Evolutionary conservation across 2,329 filamentous ascomycete species (phyloP).

Genomic region (Sporothrix protearum): DNA sequence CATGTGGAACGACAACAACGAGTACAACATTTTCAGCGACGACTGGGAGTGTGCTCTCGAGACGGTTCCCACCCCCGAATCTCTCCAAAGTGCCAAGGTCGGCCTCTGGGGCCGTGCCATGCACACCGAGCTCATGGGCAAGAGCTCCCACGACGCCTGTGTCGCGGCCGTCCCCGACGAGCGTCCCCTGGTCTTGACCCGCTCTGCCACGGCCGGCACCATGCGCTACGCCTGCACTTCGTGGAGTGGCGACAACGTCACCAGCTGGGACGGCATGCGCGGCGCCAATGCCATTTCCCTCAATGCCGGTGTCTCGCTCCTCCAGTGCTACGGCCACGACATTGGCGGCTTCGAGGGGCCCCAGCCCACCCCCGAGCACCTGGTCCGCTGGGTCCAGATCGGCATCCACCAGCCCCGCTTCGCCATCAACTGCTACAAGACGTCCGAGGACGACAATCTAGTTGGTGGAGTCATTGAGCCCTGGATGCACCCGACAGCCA

Average conservation of each 20-base stretch:
- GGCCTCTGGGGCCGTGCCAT: slow-evolving; percentile 67
- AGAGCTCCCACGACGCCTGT: slow-evolving; percentile 66
- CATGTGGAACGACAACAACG: slow-evolving; percentile 79
- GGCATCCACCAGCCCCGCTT: slow-evolving; percentile 68
- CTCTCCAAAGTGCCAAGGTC: slow-evolving; percentile 43
- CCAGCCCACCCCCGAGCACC: slow-evolving; percentile 65
- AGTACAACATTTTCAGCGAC: slow-evolving; percentile 65
- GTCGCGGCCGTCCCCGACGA: slow-evolving; percentile 54
- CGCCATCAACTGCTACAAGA: slow-evolving; percentile 77
- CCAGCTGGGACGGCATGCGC: slow-evolving; percentile 69
- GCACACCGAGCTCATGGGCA: slow-evolving; percentile 68
- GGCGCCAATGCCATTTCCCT: slow-evolving; percentile 67
- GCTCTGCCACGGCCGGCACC: slow-evolving; percentile 67
- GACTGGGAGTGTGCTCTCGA: slow-evolving; percentile 61
- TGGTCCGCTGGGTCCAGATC: slow-evolving; percentile 70
- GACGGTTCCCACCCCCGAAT: slow-evolving; percentile 35
- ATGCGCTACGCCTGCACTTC: slow-evolving; percentile 67
- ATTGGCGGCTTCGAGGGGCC: slow-evolving; percentile 74
- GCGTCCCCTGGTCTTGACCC: slow-evolving; percentile 65
- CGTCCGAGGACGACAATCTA: slow-evolving; percentile 59
- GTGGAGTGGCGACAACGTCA: slow-evolving; percentile 73
- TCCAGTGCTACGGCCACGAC: slow-evolving; percentile 69
- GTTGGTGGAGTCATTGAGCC: slow-evolving; percentile 73
- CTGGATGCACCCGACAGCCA: slow-evolving; percentile 71
- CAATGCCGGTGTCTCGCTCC: slow-evolving; percentile 63